Evolutionary conservation across 2,329 filamentous ascomycete species (phyloP).

Genomic region (Calycina herbarum): DNA sequence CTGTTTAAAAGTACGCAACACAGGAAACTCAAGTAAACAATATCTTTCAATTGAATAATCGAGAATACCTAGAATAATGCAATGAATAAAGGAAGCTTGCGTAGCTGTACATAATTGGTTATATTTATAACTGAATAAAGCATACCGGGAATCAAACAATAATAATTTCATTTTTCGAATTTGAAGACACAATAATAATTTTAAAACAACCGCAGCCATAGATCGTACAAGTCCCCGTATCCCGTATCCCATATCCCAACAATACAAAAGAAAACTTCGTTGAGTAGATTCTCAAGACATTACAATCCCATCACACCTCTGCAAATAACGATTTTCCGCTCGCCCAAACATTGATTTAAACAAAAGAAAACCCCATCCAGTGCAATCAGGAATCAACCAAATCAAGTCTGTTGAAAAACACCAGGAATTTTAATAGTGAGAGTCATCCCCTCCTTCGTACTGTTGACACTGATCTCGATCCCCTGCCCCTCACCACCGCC

Average conservation of each 20-base stretch:
- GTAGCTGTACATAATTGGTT: no score
- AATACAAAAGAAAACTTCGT: background rate
- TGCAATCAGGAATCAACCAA: background rate
- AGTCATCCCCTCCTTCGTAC: slow-evolving; percentile 31
- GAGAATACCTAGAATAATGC: no score
- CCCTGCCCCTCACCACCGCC: slow-evolving; percentile 15
- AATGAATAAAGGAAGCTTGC: no score
- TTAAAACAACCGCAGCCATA: background rate
- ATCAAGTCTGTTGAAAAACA: slow-evolving; percentile 19
- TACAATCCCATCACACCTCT: background rate
- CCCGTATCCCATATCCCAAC: background rate
- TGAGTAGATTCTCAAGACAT: background rate
- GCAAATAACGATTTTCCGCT: background rate
- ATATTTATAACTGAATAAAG: no score
- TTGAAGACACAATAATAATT: background rate
- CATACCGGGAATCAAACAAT: no score
- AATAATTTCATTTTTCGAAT: background rate
- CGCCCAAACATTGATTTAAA: background rate
- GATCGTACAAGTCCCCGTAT: background rate
- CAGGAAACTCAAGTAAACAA: no score
- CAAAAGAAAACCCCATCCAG: background rate
- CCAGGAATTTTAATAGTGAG: slow-evolving; percentile 32
- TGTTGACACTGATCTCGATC: slow-evolving; percentile 32
- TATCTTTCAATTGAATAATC: no score
- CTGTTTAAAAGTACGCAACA: no score